These are phyloP conservation scores for Fusarium ramigenum DNA, from an alignment of 2,329 filamentous ascomycete species.

Conservation along the genomic window DNA sequence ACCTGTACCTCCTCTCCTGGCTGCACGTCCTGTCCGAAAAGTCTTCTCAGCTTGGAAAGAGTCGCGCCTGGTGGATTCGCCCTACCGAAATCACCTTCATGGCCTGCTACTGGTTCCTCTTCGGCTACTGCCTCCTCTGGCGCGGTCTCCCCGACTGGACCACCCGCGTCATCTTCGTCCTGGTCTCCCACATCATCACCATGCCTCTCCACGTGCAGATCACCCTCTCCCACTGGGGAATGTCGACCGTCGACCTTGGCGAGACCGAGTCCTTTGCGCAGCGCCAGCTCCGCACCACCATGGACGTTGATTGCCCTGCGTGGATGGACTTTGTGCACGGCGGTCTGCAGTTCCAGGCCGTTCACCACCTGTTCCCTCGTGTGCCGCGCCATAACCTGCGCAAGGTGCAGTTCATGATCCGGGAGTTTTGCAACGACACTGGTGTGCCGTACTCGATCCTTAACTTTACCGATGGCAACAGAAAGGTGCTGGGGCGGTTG, in stretches of 20 bases:
- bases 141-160: constrained; percentile 66
- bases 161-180: constrained; percentile 67
- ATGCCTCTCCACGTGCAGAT: constrained; percentile 78
- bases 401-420: constrained; percentile 66
- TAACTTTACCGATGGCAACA: constrained; percentile 70
- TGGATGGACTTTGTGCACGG: constrained; percentile 80
- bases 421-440: constrained; percentile 71
- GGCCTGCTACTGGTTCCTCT: constrained; percentile 73
- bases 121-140: constrained; percentile 72
- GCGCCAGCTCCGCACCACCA: constrained; percentile 75
- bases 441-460: constrained; percentile 70
- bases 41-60: constrained; percentile 64
- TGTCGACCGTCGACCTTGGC: constrained; percentile 73
- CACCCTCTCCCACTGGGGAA: constrained; percentile 77
- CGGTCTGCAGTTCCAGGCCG: constrained; percentile 76
- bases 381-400: constrained; percentile 75
- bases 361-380: constrained; percentile 76
- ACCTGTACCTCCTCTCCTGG: constrained; percentile 75
- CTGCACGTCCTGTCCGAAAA: constrained; percentile 67
- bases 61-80: constrained; percentile 72
- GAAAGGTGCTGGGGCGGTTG: constrained; percentile 58
- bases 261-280: constrained; percentile 73
- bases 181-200: constrained; percentile 71
- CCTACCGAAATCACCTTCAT: constrained; percentile 72
- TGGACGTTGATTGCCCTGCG: constrained; percentile 77